phyloP scores from a whole-genome alignment of 257 asterid genomes.

The Primulina huaijiensis region DNA sequence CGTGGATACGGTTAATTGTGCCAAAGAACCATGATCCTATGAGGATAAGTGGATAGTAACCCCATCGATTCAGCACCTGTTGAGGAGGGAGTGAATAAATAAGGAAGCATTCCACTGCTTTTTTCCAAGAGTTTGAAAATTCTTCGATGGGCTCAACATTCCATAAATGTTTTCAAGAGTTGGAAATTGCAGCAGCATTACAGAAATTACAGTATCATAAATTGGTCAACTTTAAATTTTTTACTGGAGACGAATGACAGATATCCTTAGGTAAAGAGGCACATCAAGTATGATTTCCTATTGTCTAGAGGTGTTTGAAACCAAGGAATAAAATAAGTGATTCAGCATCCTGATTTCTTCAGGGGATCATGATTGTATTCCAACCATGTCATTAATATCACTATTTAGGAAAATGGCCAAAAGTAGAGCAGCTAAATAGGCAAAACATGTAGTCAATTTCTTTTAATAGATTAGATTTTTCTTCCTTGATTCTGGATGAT shows the following conservation, averaged over 20 bases:
- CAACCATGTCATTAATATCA: conserved; percentile 5
- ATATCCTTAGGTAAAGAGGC: no score
- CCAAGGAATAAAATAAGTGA: neutral
- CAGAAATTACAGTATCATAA: conserved; percentile 4
- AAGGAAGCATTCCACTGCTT: conserved; percentile 1
- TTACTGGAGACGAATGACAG: no score
- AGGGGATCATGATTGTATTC: neutral
- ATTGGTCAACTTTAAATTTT: no score
- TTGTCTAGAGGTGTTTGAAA: neutral
- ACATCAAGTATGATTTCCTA: neutral
- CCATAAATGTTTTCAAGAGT: neutral
- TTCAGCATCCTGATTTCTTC: conserved; percentile 13
- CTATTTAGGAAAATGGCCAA: conserved; percentile 6
- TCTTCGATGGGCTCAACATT: neutral
- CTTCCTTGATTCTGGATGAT: conserved; percentile 5
- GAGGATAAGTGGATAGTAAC: conserved; percentile 93
- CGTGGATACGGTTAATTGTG: conserved; percentile 93
- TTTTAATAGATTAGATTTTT: conserved; percentile 5
- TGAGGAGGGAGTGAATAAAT: conserved; percentile 6
- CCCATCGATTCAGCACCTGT: conserved; percentile 95
- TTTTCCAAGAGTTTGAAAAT: neutral
- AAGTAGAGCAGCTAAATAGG: neutral
- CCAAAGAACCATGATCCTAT: conserved; percentile 95
- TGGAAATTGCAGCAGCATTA: conserved; percentile 12
- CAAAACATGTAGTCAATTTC: neutral